Evolutionary conservation across 2,329 filamentous ascomycete species (phyloP).

Genomic region (Alternaria alternata): DNA sequence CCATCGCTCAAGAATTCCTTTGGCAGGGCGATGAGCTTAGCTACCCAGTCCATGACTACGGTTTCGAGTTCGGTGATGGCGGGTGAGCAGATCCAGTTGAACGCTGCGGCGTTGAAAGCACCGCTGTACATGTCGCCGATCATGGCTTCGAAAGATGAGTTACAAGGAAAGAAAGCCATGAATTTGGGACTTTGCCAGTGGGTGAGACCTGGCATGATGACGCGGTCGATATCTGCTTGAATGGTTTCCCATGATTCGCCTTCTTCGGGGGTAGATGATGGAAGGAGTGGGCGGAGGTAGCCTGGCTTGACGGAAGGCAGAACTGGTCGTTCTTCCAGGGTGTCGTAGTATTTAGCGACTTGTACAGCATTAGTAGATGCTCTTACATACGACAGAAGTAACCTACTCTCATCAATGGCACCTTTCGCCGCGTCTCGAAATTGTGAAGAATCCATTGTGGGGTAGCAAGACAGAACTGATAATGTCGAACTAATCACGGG

Average conservation of each 20-base stretch:
- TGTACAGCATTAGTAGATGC: conserved; percentile 1
- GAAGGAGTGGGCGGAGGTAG: conserved; percentile 83
- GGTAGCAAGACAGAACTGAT: not conserved
- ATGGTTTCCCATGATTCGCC: conserved; percentile 81
- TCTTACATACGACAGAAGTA: not conserved
- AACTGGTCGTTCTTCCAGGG: conserved; percentile 73
- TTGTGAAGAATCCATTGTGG: conserved; percentile 73
- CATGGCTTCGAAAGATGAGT: conserved; percentile 82
- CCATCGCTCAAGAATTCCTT: conserved; percentile 76
- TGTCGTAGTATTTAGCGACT: conserved; percentile 88
- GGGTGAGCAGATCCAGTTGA: conserved; percentile 97
- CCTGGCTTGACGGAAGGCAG: conserved; percentile 82
- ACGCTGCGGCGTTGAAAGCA: conserved; percentile 87
- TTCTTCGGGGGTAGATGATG: conserved; percentile 68
- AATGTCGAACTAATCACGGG: not conserved
- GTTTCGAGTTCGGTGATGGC: conserved; percentile 94
- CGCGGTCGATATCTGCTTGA: conserved; percentile 80
- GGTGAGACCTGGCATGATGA: conserved; percentile 91
- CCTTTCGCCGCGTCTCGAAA: conserved; percentile 80
- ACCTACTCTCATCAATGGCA: conserved; percentile 80
- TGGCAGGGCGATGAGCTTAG: conserved; percentile 76
- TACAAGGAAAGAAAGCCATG: conserved; percentile 93
- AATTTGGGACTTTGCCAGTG: conserved; percentile 94
- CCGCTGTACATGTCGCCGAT: conserved; percentile 92
- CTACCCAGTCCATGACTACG: conserved; percentile 90